Percentiles rank a stretch among this genome's conserved stretches.
Evolutionary conservation across 306 rosid genomes (phyloP).

Genomic region (Myrica gale): DNA sequence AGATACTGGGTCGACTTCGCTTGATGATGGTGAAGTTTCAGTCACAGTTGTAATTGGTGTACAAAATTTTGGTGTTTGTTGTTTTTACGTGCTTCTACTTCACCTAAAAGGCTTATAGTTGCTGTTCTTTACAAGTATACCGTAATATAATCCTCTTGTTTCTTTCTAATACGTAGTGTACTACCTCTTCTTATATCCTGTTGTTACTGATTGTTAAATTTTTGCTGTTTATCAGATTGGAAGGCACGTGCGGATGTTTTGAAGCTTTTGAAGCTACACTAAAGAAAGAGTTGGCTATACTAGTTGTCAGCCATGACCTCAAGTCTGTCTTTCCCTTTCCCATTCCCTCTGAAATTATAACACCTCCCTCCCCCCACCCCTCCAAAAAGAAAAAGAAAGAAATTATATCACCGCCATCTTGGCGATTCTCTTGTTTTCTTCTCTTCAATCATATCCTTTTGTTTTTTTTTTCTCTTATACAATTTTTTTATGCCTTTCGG

Average conservation of each 20-base stretch:
- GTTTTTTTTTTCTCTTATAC: slow-evolving; percentile 29
- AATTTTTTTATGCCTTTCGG: slow-evolving; percentile 49
- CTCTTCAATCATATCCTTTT: slow-evolving; percentile 5
- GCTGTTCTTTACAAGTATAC: neutral
- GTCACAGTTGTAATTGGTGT: neutral
- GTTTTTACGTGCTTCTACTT: neutral
- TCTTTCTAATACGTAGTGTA: neutral
- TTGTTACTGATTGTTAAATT: slow-evolving; percentile 20
- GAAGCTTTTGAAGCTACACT: slow-evolving; percentile 81
- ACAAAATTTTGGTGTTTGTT: neutral
- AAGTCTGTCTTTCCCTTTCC: slow-evolving; percentile 44
- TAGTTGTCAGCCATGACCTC: slow-evolving; percentile 89
- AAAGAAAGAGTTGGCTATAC: slow-evolving; percentile 72
- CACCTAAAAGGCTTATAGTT: neutral
- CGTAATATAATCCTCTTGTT: slow-evolving; percentile 5
- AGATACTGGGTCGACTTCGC: neutral
- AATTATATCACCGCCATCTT: no score
- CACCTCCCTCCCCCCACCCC: no score
- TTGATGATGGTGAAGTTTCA: slow-evolving; percentile 7
- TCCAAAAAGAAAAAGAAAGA: no score
- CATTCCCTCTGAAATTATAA: no score
- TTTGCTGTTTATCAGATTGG: slow-evolving; percentile 61
- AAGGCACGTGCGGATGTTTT: slow-evolving; percentile 87
- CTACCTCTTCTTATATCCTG: slow-evolving; percentile 8
- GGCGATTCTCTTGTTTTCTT: slow-evolving; percentile 18